Evolutionary conservation across 768 basidiomycete genomes (phyloP), one percentile per base, ranked within the genome.

Genomic region (Termitomyces sp.): DNA sequence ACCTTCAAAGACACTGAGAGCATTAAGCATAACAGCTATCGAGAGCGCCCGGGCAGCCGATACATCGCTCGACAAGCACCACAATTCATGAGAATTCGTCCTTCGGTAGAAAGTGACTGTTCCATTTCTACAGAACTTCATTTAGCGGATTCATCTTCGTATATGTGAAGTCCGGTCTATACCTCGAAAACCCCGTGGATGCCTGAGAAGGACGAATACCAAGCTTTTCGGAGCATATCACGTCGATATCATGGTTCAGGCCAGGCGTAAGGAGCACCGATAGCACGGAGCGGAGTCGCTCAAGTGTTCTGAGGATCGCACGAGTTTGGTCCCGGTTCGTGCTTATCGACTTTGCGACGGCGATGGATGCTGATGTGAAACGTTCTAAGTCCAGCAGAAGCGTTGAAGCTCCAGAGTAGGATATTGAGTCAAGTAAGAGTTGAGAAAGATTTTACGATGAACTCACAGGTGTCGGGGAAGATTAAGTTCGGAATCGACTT

Each of bases 1-100:
- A 81, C 94, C 88, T 73, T 91, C 89, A 62, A 88, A 86, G 50
- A 88, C 80, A n/a, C 88, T 80, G 68, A 94, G 83, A 1, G 85
- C 82, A 45, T 89, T 85, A 7, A 96, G 80, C 16, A 91, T 71
- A 6, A 86, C 79, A 4, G 88, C 73, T 49, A 96, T 84, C 0
- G 83, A 81, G 5, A 96, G 70, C 5, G 88, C 83, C 15, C 90
- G 81, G 3, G 84, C 79, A 0, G 94, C 91, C 3, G 94, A 90
- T 1, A 84, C 81, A 38, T 82, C 75, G 0, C 82, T 75, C 0
- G 94, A 95, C 20, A 92, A 73, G n/a, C 81, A 83, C 94, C 96
- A 97, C 0, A 76, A 71, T 40, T 82, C 81, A 32, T 68, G 71
- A 6, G 83, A 64, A 38, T 66, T 63, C 6, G 70, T 67, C 3